Percentiles rank a stretch among this genome's conserved stretches.
Evolutionary conservation across 1,139 yeast species (phyloP).

Genomic region (Magnusiomyces suaveolens): DNA sequence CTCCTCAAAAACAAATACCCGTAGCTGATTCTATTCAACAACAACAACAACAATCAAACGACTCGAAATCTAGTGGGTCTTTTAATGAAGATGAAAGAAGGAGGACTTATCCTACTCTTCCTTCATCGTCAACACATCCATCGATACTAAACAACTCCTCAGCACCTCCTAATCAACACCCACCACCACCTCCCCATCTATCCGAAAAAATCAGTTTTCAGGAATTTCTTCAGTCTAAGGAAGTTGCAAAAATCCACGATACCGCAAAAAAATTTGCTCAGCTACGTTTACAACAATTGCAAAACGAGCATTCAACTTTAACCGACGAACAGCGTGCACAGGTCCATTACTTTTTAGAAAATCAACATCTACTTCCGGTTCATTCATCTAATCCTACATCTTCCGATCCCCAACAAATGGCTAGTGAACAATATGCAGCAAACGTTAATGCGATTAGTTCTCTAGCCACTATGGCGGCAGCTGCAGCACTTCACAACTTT

Average conservation of each 20-base stretch:
- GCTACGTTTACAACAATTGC: conserved; percentile 2
- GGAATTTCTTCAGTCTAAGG: conserved; percentile 10
- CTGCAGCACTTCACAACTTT: conserved; percentile 4
- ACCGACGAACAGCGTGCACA: conserved; percentile 7
- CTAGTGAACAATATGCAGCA: conserved; percentile 3
- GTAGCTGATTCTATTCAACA: neutral
- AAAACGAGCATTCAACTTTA: conserved; percentile 5
- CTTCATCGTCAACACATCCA: too few relatives aligned
- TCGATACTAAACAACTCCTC: too few relatives aligned
- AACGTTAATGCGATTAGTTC: conserved; percentile 5
- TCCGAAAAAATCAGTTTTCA: conserved; percentile 9
- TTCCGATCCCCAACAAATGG: neutral
- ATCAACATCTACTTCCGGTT: conserved; percentile 1
- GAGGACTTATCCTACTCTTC: neutral
- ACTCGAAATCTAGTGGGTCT: neutral
- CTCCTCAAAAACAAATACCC: neutral
- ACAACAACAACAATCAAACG: neutral
- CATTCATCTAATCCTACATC: neutral
- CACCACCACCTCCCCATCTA: conserved; percentile 8
- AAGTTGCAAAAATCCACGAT: conserved; percentile 14
- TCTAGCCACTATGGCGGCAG: conserved; percentile 6
- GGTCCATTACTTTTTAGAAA: conserved; percentile 2
- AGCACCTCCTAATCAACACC: neutral
- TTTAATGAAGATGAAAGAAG: neutral
- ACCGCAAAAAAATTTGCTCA: conserved; percentile 4